Conservation (phyloP, 1,284 basidiomycete genomes). For the Marasmius tenuissimus region DNA sequence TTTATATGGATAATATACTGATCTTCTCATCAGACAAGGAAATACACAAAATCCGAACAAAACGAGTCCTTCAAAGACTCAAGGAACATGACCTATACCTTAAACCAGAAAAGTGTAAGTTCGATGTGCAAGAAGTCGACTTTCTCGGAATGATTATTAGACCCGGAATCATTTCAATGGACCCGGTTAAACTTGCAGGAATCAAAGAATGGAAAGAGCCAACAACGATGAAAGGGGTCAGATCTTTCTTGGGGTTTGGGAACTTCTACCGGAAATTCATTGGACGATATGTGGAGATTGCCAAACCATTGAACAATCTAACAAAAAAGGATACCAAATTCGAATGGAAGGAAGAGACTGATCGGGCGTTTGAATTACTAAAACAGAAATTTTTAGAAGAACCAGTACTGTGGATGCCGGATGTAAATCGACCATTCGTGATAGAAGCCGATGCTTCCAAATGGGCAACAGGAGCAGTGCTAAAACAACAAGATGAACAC, state of each 20-base stretch:
- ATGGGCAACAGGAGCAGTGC: not conserved
- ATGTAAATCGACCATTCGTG: not conserved
- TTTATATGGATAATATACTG: conserved; percentile 32
- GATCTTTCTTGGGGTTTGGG: not conserved
- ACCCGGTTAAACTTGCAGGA: not conserved
- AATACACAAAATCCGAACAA: too few relatives aligned
- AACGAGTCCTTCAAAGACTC: too few relatives aligned
- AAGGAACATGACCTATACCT: too few relatives aligned
- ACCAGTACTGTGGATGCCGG: not conserved
- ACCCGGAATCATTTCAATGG: too few relatives aligned
- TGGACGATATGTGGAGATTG: not conserved
- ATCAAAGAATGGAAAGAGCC: not conserved
- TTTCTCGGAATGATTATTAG: too few relatives aligned
- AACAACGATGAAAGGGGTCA: not conserved
- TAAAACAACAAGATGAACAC: not conserved
- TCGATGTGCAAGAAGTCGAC: too few relatives aligned
- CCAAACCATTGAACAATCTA: not conserved
- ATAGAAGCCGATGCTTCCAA: not conserved
- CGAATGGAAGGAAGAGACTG: not conserved
- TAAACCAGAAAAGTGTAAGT: too few relatives aligned
- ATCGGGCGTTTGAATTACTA: not conserved
- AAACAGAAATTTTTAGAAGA: not conserved
- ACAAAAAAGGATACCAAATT: not conserved
- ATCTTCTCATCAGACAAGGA: conserved; percentile 20
- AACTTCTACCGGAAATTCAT: not conserved